phyloP scores from a whole-genome alignment of 305 asterid genomes.

The Fraxinus greggii region DNA sequence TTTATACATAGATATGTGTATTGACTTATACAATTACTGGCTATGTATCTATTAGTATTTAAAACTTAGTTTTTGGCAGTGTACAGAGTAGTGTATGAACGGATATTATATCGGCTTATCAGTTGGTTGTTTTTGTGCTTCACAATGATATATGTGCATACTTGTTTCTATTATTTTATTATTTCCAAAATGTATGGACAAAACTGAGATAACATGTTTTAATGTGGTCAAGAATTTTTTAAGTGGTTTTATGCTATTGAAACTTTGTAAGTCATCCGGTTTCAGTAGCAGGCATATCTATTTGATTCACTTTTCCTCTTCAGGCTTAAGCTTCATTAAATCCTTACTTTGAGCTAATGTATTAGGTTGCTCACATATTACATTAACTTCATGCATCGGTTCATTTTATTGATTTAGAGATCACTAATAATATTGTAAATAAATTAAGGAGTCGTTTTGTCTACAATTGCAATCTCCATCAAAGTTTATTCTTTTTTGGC shows the following conservation, averaged over 20 bases:
- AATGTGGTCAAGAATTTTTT: neutral
- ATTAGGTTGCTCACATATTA: neutral
- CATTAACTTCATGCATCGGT: neutral
- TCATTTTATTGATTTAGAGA: neutral
- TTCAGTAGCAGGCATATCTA: neutral
- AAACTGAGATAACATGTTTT: neutral
- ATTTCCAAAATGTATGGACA: neutral
- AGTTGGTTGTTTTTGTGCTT: neutral
- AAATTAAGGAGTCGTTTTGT: neutral
- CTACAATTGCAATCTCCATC: neutral
- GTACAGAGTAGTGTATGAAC: neutral
- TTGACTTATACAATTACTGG: neutral
- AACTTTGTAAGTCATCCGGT: neutral
- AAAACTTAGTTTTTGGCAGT: neutral
- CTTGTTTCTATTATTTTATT: neutral
- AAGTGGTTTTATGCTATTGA: neutral
- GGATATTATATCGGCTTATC: neutral
- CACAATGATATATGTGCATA: neutral
- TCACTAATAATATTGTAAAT: neutral
- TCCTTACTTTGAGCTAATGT: neutral
- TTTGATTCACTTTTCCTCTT: conserved; percentile 5
- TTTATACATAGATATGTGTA: neutral
- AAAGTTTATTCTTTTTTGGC: neutral
- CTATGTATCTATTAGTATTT: neutral
- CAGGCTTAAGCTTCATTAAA: neutral